Evolutionary conservation across 1,139 yeast genomes (phyloP).

Genomic region (Yamadazyma songkhlaensis): DNA sequence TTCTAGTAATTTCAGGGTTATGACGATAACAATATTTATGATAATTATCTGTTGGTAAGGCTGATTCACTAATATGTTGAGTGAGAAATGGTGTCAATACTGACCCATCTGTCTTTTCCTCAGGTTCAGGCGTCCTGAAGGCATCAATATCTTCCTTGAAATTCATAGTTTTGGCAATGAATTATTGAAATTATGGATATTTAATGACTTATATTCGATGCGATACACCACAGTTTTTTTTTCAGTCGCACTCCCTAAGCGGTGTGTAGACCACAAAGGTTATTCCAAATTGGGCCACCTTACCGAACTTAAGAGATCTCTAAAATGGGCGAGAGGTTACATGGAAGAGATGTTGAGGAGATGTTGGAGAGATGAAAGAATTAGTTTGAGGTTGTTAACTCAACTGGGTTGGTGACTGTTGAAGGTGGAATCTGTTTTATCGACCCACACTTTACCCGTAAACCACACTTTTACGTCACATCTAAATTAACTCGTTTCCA

Average conservation of each 20-base stretch:
- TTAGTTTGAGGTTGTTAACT: not conserved
- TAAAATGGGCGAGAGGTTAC: no score
- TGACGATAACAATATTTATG: constrained; percentile 85
- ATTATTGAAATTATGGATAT: not conserved
- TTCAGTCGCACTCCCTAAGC: no score
- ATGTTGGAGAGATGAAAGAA: no score
- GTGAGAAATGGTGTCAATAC: constrained; percentile 47
- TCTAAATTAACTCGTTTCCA: no score
- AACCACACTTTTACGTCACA: no score
- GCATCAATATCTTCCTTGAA: not conserved
- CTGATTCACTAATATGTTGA: constrained; percentile 44
- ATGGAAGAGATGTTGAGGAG: no score
- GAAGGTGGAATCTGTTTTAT: no score
- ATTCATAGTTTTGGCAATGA: not conserved
- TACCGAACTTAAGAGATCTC: no score
- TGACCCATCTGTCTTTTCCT: constrained; percentile 14
- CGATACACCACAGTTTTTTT: constrained; percentile 2
- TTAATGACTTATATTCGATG: constrained; percentile 2
- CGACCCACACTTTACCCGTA: no score
- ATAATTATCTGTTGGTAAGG: constrained; percentile 47
- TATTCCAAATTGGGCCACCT: no score
- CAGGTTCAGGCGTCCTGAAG: constrained; percentile 4
- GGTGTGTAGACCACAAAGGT: no score
- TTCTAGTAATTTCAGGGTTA: constrained; percentile 78
- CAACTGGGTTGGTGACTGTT: not conserved